A percentile compares a stretch with the other conserved stretches of the same genome.
Conservation (phyloP, 176 grass and related monocot species). For the Cymbopogon citratus region DNA sequence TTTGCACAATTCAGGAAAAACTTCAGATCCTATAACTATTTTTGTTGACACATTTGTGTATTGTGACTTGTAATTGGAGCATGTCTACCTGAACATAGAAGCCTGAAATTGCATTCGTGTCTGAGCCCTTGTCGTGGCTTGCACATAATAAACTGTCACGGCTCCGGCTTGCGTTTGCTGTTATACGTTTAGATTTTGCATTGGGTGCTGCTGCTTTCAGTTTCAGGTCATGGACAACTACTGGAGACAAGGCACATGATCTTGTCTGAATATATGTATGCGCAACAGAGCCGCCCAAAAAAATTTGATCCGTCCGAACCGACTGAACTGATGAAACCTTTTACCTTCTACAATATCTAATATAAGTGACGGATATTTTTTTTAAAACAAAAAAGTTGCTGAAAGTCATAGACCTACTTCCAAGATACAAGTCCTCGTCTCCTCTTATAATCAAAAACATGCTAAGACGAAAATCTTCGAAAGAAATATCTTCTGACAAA, state of each 20-base stretch:
- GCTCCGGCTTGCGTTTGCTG: background rate
- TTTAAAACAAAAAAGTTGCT: no score
- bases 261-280: background rate
- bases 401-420: no score
- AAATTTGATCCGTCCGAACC: no score
- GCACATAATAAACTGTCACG: background rate
- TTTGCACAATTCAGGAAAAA: background rate
- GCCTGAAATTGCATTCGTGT: no score
- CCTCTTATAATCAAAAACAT: no score
- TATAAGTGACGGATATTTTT: no score
- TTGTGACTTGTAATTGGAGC: no score
- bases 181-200: background rate
- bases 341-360: no score
- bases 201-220: background rate
- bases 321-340: no score
- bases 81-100: no score
- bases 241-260: background rate
- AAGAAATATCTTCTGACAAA: background rate
- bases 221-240: background rate
- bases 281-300: background rate
- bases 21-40: background rate
- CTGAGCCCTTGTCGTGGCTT: background rate
- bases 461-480: background rate
- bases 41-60: no score
- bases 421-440: no score